Evolutionary conservation across 2,329 filamentous ascomycete genomes (phyloP).

Genomic region (Aspergillus spinulosporus): DNA sequence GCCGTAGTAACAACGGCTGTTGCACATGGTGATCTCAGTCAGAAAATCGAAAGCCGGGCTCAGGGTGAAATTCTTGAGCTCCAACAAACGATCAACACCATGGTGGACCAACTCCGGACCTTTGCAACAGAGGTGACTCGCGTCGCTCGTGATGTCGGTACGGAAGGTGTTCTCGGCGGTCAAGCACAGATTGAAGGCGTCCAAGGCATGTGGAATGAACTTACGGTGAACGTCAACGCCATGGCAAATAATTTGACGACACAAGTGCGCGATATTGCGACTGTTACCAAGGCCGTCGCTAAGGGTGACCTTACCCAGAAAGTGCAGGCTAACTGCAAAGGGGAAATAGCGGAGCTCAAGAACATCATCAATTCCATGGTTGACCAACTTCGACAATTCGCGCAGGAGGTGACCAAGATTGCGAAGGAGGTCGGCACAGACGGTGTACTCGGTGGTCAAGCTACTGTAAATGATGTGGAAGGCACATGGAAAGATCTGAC

Average conservation of each 20-base stretch:
- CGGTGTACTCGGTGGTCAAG: slow-evolving; percentile 88
- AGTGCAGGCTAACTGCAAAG: slow-evolving; percentile 88
- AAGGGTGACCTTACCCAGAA: slow-evolving; percentile 94
- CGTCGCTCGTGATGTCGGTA: slow-evolving; percentile 80
- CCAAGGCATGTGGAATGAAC: slow-evolving; percentile 84
- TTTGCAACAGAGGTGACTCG: slow-evolving; percentile 83
- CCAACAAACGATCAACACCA: slow-evolving; percentile 84
- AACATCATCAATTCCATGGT: slow-evolving; percentile 99
- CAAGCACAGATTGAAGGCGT: slow-evolving; percentile 82
- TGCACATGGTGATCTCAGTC: slow-evolving; percentile 77
- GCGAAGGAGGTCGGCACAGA: slow-evolving; percentile 96
- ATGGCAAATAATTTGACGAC: slow-evolving; percentile 87
- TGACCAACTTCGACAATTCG: slow-evolving; percentile 94
- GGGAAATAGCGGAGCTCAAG: slow-evolving; percentile 91
- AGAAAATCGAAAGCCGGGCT: slow-evolving; percentile 79
- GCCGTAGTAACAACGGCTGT: slow-evolving; percentile 81
- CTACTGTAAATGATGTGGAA: slow-evolving; percentile 92
- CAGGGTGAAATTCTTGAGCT: slow-evolving; percentile 79
- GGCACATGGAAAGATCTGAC: slow-evolving; percentile 97
- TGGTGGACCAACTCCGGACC: slow-evolving; percentile 81
- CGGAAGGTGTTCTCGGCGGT: slow-evolving; percentile 77
- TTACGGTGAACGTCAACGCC: slow-evolving; percentile 82
- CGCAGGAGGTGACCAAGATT: slow-evolving; percentile 93
- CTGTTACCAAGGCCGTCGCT: slow-evolving; percentile 67
- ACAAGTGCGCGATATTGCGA: slow-evolving; percentile 92